phyloP scores from a whole-genome alignment of 1,284 basidiomycete genomes.

The Stereum hirsutum region DNA sequence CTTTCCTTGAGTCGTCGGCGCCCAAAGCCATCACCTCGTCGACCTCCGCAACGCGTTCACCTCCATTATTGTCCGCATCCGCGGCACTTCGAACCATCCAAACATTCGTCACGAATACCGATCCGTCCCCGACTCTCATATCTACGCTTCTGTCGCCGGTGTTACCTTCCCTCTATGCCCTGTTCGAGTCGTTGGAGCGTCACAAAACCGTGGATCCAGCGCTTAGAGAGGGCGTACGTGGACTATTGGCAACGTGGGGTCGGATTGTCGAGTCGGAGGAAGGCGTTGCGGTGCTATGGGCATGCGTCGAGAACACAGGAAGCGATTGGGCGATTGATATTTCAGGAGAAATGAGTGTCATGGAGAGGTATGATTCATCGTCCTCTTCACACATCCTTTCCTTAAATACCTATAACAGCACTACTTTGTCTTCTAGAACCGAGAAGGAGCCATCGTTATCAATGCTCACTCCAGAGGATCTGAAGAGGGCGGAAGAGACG shows the following conservation, averaged over 20 bases:
- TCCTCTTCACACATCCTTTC: background rate
- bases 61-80: constrained; percentile 22
- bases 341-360: constrained; percentile 37
- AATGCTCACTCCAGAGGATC: constrained; percentile 43
- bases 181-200: constrained; percentile 44
- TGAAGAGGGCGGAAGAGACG: constrained; percentile 28
- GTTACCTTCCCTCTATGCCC: constrained; percentile 54
- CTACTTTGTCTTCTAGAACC: no score
- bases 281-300: constrained; percentile 52
- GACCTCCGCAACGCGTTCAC: no score
- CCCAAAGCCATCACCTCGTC: background rate
- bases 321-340: constrained; percentile 48
- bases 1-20: constrained; percentile 22
- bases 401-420: background rate
- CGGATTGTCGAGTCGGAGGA: constrained; percentile 46
- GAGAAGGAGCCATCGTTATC: constrained; percentile 22
- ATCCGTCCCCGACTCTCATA: constrained; percentile 66
- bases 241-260: constrained; percentile 66
- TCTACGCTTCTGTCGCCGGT: constrained; percentile 61
- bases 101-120: constrained; percentile 60
- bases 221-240: constrained; percentile 46
- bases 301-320: constrained; percentile 43
- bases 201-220: constrained; percentile 52
- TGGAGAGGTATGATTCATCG: constrained; percentile 36
- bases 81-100: constrained; percentile 39